Conservation (phyloP, 2,329 filamentous ascomycete species). For the Cercospora sojina region DNA sequence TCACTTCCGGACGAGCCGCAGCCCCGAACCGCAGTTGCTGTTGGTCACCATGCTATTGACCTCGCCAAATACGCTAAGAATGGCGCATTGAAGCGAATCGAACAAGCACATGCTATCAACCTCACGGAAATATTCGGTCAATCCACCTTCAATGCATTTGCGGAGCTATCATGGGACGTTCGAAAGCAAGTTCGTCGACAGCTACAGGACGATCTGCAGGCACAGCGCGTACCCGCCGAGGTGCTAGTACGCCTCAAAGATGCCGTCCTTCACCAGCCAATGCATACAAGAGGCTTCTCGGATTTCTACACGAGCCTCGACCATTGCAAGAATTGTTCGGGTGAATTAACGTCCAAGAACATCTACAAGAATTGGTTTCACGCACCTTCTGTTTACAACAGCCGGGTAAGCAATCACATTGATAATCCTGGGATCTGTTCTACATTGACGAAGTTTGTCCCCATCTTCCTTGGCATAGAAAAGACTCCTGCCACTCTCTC, state of each 20-base stretch:
- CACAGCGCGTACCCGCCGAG: conserved; percentile 29
- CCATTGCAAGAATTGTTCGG: conserved; percentile 52
- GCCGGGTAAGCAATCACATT: conserved; percentile 28
- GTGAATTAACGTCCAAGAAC: conserved; percentile 41
- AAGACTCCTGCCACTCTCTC: not conserved
- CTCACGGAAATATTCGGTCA: conserved; percentile 28
- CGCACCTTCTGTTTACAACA: conserved; percentile 44
- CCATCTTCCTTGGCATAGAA: not conserved
- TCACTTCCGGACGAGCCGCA: conserved; percentile 27
- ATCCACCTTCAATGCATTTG: conserved; percentile 52
- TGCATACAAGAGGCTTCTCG: conserved; percentile 57
- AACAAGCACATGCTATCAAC: conserved; percentile 22
- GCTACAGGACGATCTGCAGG: conserved; percentile 41
- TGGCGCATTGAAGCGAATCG: conserved; percentile 25
- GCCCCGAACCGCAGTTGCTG: conserved; percentile 36
- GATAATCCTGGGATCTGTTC: not conserved
- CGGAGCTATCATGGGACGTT: conserved; percentile 44
- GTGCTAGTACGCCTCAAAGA: conserved; percentile 41
- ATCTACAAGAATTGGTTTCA: conserved; percentile 41
- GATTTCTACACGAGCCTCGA: conserved; percentile 58
- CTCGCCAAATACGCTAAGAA: conserved; percentile 29
- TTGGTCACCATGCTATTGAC: conserved; percentile 35
- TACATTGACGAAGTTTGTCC: not conserved
- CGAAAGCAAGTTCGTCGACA: conserved; percentile 42
- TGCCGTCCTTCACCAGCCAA: conserved; percentile 55